Evolutionary conservation across 768 basidiomycete genomes (phyloP).

Genomic region (Kockovaella imperatae): DNA sequence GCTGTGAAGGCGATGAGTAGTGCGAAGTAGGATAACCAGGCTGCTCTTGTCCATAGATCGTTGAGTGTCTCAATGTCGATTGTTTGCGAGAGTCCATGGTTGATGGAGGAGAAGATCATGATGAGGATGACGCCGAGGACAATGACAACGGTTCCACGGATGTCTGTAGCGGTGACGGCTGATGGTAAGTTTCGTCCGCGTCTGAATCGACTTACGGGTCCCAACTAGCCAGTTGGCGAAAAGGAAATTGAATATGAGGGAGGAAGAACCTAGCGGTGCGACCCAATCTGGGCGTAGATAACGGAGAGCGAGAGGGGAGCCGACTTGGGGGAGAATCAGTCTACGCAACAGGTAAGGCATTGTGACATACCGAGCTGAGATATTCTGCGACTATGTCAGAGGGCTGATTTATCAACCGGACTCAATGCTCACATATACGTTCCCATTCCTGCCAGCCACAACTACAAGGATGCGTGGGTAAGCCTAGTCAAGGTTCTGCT

Average conservation of each 20-base stretch:
- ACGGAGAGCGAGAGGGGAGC: conserved; percentile 31
- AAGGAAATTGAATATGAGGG: conserved; percentile 91
- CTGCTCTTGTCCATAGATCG: conserved; percentile 70
- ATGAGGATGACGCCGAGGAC: conserved; percentile 43
- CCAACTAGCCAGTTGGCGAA: conserved; percentile 58
- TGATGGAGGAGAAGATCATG: conserved; percentile 42
- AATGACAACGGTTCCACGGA: conserved; percentile 40
- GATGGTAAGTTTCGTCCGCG: neutral
- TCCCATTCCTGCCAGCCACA: conserved; percentile 83
- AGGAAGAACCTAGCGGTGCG: conserved; percentile 85
- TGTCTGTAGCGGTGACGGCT: conserved; percentile 41
- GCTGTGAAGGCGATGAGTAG: conserved; percentile 64
- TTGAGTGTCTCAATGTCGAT: conserved; percentile 56
- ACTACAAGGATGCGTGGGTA: no score
- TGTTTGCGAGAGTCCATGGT: conserved; percentile 40
- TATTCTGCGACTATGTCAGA: conserved; percentile 13
- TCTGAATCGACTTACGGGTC: conserved; percentile 28
- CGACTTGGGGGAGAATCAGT: conserved; percentile 7
- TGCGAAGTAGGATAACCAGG: conserved; percentile 89
- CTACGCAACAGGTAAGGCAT: neutral
- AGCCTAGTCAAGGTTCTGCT: no score
- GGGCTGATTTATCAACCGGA: neutral
- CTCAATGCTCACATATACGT: conserved; percentile 69
- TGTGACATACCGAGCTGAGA: conserved; percentile 33
- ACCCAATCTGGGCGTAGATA: conserved; percentile 66